Base-by-base conservation (phyloP, 2,329 filamentous ascomycete species). In the Penicillium hesseltinei region DNA sequence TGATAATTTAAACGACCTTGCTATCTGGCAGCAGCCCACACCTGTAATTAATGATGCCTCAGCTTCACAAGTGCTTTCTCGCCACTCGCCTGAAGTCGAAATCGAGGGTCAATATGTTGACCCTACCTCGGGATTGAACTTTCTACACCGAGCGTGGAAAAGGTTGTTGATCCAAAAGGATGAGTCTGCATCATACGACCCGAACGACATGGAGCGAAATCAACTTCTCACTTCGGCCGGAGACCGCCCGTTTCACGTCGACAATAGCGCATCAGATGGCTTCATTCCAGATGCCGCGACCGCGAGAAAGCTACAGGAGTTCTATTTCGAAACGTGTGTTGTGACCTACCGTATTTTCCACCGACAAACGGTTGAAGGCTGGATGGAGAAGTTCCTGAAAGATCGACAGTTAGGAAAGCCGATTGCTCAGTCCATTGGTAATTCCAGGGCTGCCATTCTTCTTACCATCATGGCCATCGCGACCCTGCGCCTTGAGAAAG, bases 401-500 rank as follows among this genome's bases (percentile, higher is more conserved):
- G 51, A 60, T 31, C 38, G 42, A 15, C 25, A 39, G 46, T 27
- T 55, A 21, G 17, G 19, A 38, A 43, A 19, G 9, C 52, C 45
- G 77, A 59, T 79, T 78, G 54, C 75, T 77, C 55, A 47, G 10
- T 51, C 51, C 10, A n/a, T 75, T 75, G 57, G 72, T 69, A n/a
- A 74, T 76, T 62, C 73, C 74, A 25, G 79, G 74, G 2, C 73
- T 77, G 59, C 74, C 73, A n/a, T 80, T 77, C 58, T 67, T 77
- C 1, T 66, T 80, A 29, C 69, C 81, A 4, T 78, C 81, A 39
- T 77, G 81, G 66, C 78, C 79, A 6, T 80, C 84, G 63, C 83
- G 81, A 0, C 80, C 80, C 31, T 80, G 74, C 21, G 73, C 74
- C 38, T 74, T 73, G 5, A 38, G 35, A 62, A 56, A 36, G 19